Conservation (phyloP, 768 basidiomycete species). For the Russula olivacea region DNA sequence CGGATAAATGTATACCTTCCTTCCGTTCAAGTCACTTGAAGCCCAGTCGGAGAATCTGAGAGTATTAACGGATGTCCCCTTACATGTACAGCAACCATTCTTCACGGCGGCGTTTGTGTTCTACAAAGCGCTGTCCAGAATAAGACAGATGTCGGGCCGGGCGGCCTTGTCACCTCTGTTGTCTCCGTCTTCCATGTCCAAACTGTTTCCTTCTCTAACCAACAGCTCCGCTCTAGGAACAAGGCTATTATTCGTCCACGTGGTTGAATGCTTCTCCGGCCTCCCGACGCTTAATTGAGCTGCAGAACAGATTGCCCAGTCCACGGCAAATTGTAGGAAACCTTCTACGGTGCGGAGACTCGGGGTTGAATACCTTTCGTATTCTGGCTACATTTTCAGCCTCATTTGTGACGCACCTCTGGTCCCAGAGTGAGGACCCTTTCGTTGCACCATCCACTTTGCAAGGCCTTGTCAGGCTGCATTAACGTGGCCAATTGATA, state of each 20-base stretch:
- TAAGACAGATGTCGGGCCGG: background rate
- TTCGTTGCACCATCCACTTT: background rate
- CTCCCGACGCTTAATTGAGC: background rate
- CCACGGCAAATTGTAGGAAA: background rate
- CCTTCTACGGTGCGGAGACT: background rate
- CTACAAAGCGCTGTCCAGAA: background rate
- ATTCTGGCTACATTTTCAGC: too few species aligned
- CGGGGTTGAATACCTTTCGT: background rate
- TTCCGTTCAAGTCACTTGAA: too few species aligned
- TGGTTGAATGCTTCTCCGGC: background rate
- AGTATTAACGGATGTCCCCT: background rate
- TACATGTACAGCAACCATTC: background rate
- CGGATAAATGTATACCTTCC: background rate
- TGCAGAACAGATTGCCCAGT: background rate
- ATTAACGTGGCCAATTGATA: background rate
- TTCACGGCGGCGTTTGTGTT: conserved; percentile 4
- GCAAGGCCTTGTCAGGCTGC: background rate
- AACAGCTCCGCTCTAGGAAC: background rate
- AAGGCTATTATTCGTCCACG: background rate
- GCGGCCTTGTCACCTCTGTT: background rate
- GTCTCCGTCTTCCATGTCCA: background rate
- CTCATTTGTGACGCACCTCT: background rate
- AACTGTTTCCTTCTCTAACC: background rate
- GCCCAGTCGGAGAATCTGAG: background rate
- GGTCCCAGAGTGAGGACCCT: background rate